These are phyloP conservation scores for Teunomyces kruisii DNA, from an alignment of 805 yeast genomes.

Conservation along the genomic window DNA sequence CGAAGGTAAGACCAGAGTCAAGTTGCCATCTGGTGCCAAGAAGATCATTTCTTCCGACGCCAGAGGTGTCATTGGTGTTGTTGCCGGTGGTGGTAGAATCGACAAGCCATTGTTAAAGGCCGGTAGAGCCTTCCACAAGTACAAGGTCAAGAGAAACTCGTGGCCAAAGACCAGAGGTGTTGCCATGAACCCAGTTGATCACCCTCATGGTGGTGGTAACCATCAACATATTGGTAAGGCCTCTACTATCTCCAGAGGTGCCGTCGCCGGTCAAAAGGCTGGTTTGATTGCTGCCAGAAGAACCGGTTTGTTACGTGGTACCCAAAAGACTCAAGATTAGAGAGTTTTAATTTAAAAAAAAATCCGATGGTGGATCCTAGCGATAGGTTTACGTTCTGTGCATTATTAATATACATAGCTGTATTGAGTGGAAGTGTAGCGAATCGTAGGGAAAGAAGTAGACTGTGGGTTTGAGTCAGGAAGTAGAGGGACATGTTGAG, in stretches of 20 bases:
- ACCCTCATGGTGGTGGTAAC: conserved; percentile 99
- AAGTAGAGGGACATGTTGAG: too few relatives aligned
- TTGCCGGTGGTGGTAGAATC: conserved; percentile 99
- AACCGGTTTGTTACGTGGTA: conserved; percentile 99
- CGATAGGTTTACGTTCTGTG: conserved; percentile 5
- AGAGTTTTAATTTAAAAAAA: conserved; percentile 1
- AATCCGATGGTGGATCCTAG: conserved; percentile 4
- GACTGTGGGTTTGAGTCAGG: too few relatives aligned
- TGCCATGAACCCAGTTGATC: conserved; percentile 99
- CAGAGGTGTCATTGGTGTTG: conserved; percentile 99
- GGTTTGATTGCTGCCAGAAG: conserved; percentile 99
- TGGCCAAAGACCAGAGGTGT: conserved; percentile 99
- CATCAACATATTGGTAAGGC: conserved; percentile 99
- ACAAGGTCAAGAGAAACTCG: conserved; percentile 98
- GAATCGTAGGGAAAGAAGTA: too few relatives aligned
- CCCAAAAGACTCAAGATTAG: conserved; percentile 73
- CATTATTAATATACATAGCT: conserved; percentile 3
- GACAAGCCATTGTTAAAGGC: conserved; percentile 99
- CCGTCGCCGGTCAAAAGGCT: conserved; percentile 99
- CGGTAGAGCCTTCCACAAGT: conserved; percentile 99
- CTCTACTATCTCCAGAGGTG: conserved; percentile 98
- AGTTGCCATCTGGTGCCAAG: conserved; percentile 99
- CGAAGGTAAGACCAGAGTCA: conserved; percentile 98
- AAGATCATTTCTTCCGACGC: conserved; percentile 93
- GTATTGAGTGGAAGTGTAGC: conserved; percentile 1